Evolutionary conservation across 1,284 basidiomycete genomes (phyloP), one percentile per base, ranked within the genome.

Genomic region (Marasmius sp.): DNA sequence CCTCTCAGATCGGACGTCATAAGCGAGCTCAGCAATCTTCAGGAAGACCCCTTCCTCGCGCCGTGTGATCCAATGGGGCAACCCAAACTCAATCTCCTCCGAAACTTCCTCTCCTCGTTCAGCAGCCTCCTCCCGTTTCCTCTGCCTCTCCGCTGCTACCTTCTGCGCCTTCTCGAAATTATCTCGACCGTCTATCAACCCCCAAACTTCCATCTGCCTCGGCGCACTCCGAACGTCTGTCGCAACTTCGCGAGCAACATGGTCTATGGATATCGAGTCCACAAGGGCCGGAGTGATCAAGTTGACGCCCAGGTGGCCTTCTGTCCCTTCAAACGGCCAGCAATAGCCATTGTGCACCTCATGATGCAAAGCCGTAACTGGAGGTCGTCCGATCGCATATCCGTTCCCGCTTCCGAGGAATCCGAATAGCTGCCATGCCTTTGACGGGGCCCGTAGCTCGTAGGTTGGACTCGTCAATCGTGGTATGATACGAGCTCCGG

Each of bases 141-240:
- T 69, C 0, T 70, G 75, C 65, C 75, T 80, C 61, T 81, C 76
- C 41, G 71, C 78, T 62, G 75, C 75, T 78, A 85, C 88, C 54
- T 74, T 78, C 37, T 66, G 67, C 41, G 91, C 77, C 70, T 87
- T 89, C 43, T 74, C 81, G 3, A 86, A 63, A 66, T 96, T 93
- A 41, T 91, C 88, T 37, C 73, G 67, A 9, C 90, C 90, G 65
- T 97, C 93, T 49, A 96, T 82, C 61, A 94, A 72, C 0, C 86
- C 93, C 95, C 95, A 98, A 1, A 95, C 85, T 68, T 96, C 92
- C 83, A 98, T 91, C 48, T 89, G 81, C 63, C 85, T 79, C 27
- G 97, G 96, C 0, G 97, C 96, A 37, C 88, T 88, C 18, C 86
- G 78, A 70, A 90, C 79, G 70, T 95, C 92, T 67, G 87, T 85